Percentiles rank a stretch among this genome's conserved stretches.
phyloP scores from a whole-genome alignment of 1,139 yeast species.

The Geotrichum restrictum region DNA sequence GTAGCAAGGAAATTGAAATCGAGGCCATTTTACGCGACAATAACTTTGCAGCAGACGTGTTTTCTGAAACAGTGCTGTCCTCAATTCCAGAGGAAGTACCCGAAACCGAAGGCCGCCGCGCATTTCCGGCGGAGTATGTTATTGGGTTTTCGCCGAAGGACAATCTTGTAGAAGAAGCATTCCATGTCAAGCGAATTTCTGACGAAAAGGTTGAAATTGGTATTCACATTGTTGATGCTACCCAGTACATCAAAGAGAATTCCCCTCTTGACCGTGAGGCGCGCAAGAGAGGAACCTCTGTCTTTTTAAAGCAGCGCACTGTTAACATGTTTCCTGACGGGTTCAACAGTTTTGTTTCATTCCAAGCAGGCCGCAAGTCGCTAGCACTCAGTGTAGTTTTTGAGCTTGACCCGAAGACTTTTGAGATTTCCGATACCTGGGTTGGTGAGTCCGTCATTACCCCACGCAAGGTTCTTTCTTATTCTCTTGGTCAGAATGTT shows the following conservation, averaged over 20 bases:
- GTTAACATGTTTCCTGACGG: conserved; percentile 66
- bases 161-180: conserved; percentile 64
- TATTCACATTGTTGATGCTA: conserved; percentile 77
- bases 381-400: conserved; percentile 76
- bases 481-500: conserved; percentile 32
- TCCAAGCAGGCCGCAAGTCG: conserved; percentile 56
- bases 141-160: conserved; percentile 65
- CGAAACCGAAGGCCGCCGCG: conserved; percentile 46
- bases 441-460: conserved; percentile 69
- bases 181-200: conserved; percentile 63
- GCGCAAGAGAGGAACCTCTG: conserved; percentile 85
- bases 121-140: conserved; percentile 59
- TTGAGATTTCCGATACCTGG: conserved; percentile 73
- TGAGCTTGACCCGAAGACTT: conserved; percentile 69
- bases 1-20: conserved; percentile 73
- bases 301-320: conserved; percentile 78
- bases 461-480: conserved; percentile 44
- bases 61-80: conserved; percentile 43
- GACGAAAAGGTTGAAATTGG: conserved; percentile 65
- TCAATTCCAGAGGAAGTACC: conserved; percentile 37
- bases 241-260: conserved; percentile 68
- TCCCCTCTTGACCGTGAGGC: conserved; percentile 83
- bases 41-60: conserved; percentile 85
- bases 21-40: conserved; percentile 90
- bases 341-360: conserved; percentile 58